Base-by-base conservation (phyloP, 2,329 filamentous ascomycete species). In the Trichoderma koningiopsis region DNA sequence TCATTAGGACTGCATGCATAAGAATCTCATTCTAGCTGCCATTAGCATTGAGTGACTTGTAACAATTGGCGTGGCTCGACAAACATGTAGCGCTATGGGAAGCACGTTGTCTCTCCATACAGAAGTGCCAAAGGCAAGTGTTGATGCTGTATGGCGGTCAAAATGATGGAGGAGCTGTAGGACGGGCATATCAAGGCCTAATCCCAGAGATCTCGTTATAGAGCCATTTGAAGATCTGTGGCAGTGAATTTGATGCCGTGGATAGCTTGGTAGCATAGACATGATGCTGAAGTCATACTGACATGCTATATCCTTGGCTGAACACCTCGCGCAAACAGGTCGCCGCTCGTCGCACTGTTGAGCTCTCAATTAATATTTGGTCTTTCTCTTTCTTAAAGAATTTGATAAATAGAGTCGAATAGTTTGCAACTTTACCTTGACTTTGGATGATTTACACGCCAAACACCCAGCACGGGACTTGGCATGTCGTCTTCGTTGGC, bases 141-240 rank as follows among this genome's bases (percentile, higher is more conserved):
- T 69, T 14, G 63, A 35, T 22, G 67, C 53, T 1, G 67, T 66
- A 35, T 27, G 40, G 19, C 43, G 67, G 11, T 69, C 67, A 22
- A 69, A 69, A 16, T 69, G 59, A 37, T 69, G n/a, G 60, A 69
- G 65, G 29, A 69, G 67, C 16, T 58, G 67, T 35, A 69, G 49
- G 27, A 53, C 52, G 5, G 53, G 29, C 53, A 69, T 35, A 47
- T 64, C 53, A 24, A 69, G 60, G 5, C 60, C 62, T n/a, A 52
- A 22, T 3, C 40, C 53, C 4, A 40, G 59, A 7, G 67, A 35
- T 31, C 58, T 63, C 13, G 49, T 52, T n/a, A 56, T 29, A 14
- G 37, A 49, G n/a, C n/a, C 16, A n/a, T 13, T 27, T 8, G 14
- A n/a, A 8, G 24, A n/a, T 16, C 27, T 58, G 8, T 47, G 63